Percentiles rank a stretch among this genome's conserved stretches.
Evolutionary conservation across 805 yeast species (phyloP).

Genomic region (Sugiyamaella valdiviana): DNA sequence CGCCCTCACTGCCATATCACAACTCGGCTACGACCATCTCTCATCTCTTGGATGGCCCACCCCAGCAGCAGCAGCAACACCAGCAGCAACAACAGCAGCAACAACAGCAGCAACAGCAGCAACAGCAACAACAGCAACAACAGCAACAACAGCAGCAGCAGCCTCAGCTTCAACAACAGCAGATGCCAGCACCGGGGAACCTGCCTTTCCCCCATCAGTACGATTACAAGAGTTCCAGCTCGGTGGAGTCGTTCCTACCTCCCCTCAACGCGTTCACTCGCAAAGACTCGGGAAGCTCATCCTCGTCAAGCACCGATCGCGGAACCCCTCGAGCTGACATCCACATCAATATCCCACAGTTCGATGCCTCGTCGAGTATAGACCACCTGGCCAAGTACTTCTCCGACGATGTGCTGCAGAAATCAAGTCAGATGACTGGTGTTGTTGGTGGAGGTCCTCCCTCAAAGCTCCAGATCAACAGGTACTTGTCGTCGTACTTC

Average conservation of each 20-base stretch:
- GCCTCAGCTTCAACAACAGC: slow-evolving; percentile 1
- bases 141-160: slow-evolving; percentile 3
- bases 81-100: background rate
- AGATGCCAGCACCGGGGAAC: slow-evolving; percentile 4
- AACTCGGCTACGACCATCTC: background rate
- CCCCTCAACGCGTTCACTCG: slow-evolving; percentile 2
- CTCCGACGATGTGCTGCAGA: slow-evolving; percentile 4
- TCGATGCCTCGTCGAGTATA: slow-evolving; percentile 11
- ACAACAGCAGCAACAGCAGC: slow-evolving; percentile 5
- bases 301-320: background rate
- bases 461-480: slow-evolving; percentile 26
- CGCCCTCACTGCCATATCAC: background rate
- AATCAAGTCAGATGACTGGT: slow-evolving; percentile 2
- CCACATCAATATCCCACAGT: slow-evolving; percentile 14
- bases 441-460: slow-evolving; percentile 10
- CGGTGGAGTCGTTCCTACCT: slow-evolving; percentile 1
- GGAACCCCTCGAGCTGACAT: background rate
- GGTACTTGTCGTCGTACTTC: slow-evolving; percentile 30
- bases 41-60: background rate
- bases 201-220: background rate
- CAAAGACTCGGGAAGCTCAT: slow-evolving; percentile 5
- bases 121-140: slow-evolving; percentile 6
- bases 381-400: slow-evolving; percentile 15
- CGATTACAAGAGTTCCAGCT: background rate
- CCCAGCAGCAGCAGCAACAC: slow-evolving; percentile 1